Conservation (phyloP, 2,329 filamentous ascomycete species). For the Fusarium nelsonii region DNA sequence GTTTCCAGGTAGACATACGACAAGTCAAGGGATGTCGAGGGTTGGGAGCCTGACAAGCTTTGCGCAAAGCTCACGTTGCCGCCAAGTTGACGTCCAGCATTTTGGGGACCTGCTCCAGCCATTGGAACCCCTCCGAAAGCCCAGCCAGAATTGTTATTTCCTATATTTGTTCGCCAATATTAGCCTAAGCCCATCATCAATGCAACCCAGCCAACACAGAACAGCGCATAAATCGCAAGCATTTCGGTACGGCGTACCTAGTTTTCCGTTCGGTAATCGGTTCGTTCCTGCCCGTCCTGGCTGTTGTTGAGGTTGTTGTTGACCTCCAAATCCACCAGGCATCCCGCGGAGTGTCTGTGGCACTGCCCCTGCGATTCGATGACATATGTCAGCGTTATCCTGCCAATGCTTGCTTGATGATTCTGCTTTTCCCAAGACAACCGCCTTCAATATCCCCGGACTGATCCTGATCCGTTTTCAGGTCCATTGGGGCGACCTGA, state of each 20-base stretch:
- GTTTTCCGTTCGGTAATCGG: slow-evolving; percentile 74
- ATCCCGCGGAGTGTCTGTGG: slow-evolving; percentile 73
- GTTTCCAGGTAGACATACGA: slow-evolving; percentile 65
- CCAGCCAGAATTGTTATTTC: slow-evolving; percentile 69
- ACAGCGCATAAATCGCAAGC: slow-evolving; percentile 9
- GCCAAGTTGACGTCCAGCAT: slow-evolving; percentile 65
- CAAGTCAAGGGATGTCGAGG: slow-evolving; percentile 71
- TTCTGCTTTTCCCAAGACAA: slow-evolving; percentile 17
- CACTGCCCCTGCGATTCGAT: slow-evolving; percentile 63
- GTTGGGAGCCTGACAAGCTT: slow-evolving; percentile 72
- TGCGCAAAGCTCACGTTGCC: slow-evolving; percentile 75
- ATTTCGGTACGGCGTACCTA: slow-evolving; percentile 60
- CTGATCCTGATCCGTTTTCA: slow-evolving; percentile 12
- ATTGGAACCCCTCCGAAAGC: slow-evolving; percentile 73
- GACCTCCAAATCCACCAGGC: slow-evolving; percentile 69
- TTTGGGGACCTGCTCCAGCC: slow-evolving; percentile 67
- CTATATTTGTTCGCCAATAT: slow-evolving; percentile 51
- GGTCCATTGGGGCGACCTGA: slow-evolving; percentile 35
- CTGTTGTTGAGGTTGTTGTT: slow-evolving; percentile 69
- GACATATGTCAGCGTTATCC: slow-evolving; percentile 48
- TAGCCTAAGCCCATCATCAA: slow-evolving; percentile 34
- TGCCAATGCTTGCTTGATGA: slow-evolving; percentile 32
- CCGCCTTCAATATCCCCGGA: slow-evolving; percentile 6
- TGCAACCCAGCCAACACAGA: slow-evolving; percentile 19
- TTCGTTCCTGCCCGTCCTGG: slow-evolving; percentile 65